A percentile compares a stretch with the other conserved stretches of the same genome.
Evolutionary conservation across 1,139 yeast species (phyloP).

Genomic region (Candida glucosophila): DNA sequence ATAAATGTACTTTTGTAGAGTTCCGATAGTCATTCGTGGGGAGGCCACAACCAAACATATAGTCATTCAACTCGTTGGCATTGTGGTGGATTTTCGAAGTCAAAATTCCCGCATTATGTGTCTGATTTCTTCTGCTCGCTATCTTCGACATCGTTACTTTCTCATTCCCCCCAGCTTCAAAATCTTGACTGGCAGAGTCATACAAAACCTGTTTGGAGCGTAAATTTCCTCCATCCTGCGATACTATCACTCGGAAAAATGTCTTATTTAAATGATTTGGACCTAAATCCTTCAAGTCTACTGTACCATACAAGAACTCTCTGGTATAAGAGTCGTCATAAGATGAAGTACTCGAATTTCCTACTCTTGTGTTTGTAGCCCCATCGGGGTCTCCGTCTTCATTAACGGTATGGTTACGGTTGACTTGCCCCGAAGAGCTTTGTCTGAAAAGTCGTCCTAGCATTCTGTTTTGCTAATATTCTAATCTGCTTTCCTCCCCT

Average conservation of each 20-base stretch:
- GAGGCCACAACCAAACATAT: slow-evolving; percentile 51
- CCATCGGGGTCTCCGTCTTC: too few relatives aligned
- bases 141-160: slow-evolving; percentile 1
- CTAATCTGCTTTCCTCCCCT: too few relatives aligned
- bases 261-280: slow-evolving; percentile 25
- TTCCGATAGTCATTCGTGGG: slow-evolving; percentile 40
- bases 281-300: slow-evolving; percentile 18
- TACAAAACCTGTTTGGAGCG: slow-evolving; percentile 40
- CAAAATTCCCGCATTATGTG: slow-evolving; percentile 8
- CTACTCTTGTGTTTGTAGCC: too few relatives aligned
- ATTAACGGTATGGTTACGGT: too few relatives aligned
- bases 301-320: slow-evolving; percentile 35
- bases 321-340: slow-evolving; percentile 37
- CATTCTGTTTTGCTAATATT: too few relatives aligned
- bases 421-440: too few relatives aligned
- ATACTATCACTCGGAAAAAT: slow-evolving; percentile 34
- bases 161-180: slow-evolving; percentile 1
- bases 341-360: too few relatives aligned
- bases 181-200: slow-evolving; percentile 29
- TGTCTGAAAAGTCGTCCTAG: slow-evolving; percentile 23
- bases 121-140: too few relatives aligned
- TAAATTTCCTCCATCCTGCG: slow-evolving; percentile 47
- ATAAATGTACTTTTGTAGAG: slow-evolving; percentile 38
- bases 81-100: slow-evolving; percentile 29
- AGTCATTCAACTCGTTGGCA: slow-evolving; percentile 36